Evolutionary conservation across 768 basidiomycete genomes (phyloP).

Genomic region (Psilocybe tampanensis): DNA sequence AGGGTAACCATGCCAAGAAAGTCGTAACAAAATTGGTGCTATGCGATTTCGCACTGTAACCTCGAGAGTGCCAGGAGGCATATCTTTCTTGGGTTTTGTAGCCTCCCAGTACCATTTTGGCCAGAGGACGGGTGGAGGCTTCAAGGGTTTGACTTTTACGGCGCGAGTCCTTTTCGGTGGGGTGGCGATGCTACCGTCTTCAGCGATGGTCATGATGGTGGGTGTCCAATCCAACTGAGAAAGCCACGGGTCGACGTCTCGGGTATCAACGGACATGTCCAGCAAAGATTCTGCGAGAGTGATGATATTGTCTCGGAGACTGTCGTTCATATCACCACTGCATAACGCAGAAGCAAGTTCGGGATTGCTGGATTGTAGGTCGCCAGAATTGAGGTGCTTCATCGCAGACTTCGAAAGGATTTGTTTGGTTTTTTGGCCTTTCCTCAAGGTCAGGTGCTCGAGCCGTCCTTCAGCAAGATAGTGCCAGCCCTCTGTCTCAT

Average conservation of each 20-base stretch:
- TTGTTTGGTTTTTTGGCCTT: constrained; percentile 41
- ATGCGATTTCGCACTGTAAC: constrained; percentile 83
- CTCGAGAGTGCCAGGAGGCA: constrained; percentile 74
- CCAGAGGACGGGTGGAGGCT: constrained; percentile 66
- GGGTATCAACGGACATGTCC: constrained; percentile 18
- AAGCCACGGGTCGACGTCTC: constrained; percentile 53
- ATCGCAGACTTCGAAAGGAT: constrained; percentile 54
- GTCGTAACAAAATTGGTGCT: constrained; percentile 80
- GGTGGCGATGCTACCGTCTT: constrained; percentile 13
- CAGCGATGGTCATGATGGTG: constrained; percentile 14
- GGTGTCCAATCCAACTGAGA: constrained; percentile 70
- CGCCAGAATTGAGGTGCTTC: constrained; percentile 43
- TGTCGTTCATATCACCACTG: constrained; percentile 37
- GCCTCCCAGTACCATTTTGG: constrained; percentile 98
- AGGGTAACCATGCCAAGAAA: constrained; percentile 89
- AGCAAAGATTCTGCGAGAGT: constrained; percentile 41
- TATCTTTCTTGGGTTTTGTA: constrained; percentile 67
- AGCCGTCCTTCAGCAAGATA: constrained; percentile 39
- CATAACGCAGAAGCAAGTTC: constrained; percentile 52
- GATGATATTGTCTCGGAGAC: constrained; percentile 37
- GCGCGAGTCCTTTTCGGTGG: constrained; percentile 27
- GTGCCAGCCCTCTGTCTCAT: constrained; percentile 68
- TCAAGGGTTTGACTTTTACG: constrained; percentile 35
- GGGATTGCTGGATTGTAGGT: constrained; percentile 40
- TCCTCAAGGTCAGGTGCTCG: constrained; percentile 44